Evolutionary conservation across 2,329 filamentous ascomycete genomes (phyloP), one percentile per base, ranked within the genome.

Genomic region (Didymella arachidicola): DNA sequence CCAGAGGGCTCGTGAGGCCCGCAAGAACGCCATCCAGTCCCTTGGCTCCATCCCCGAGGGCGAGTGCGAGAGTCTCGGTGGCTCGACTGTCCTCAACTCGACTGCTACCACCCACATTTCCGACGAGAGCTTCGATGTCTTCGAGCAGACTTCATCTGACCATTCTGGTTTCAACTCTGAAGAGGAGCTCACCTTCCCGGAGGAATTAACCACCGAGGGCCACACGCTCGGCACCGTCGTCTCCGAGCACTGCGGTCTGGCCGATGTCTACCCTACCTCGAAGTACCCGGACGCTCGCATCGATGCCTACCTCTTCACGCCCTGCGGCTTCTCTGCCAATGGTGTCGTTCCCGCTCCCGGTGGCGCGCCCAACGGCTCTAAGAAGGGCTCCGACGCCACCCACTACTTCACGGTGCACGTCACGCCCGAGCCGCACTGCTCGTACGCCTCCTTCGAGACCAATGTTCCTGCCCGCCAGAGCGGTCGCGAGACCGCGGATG

Each of bases 361-460:
- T 19, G 72, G 71, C 32, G 75, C 85, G 14, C 81, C 82, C 59
- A 77, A 76, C 36, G 73, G 72, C 22, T 73, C 80, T 32, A 81
- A 79, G 60, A 75, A 74, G 41, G 70, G 72, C 41, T 77, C 73
- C 7, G 72, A 76, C 45, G 71, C 72, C 12, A 77, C 74, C 0
- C 93, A 98, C 79, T 99, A 99, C 81, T 99, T 97, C 80, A 99
- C 94, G 1, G 95, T 99, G 25, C 95, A 99, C 74, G 95, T 99
- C 66, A 99, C 95, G 0, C 95, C 95, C 0, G 95, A 99, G 83
- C 92, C 94, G 14, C 88, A 97, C 72, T 99, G 94, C 82, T 97
- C 93, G 5, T 99, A 96, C 77, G 95, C 95, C 34, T 97, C 93
- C 2, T 99, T 99, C 74, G 95, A 99, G 83, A 98, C 95, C 66